These are phyloP conservation scores for Tilletia indica DNA, from an alignment of 1,284 basidiomycete species.

Conservation along the genomic window DNA sequence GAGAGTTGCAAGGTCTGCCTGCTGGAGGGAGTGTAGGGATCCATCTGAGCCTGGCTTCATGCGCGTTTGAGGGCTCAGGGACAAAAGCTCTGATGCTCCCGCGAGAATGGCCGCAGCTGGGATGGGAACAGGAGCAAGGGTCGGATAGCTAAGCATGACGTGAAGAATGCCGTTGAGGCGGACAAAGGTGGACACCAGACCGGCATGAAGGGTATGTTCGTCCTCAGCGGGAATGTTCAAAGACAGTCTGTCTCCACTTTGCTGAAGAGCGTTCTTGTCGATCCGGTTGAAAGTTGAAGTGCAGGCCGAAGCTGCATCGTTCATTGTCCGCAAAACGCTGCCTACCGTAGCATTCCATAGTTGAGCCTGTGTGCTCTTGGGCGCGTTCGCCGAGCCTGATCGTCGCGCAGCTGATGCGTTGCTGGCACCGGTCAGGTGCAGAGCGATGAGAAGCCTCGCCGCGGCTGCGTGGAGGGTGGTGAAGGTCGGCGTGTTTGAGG, in stretches of 20 bases:
- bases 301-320: not conserved
- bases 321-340: not conserved
- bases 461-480: not conserved
- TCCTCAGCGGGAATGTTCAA: not conserved
- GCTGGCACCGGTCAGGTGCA: conserved; percentile 10
- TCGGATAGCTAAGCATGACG: conserved; percentile 6
- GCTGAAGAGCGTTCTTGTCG: not conserved
- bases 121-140: not conserved
- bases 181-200: not conserved
- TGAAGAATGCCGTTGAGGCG: conserved; percentile 4
- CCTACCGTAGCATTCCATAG: conserved; percentile 2
- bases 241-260: not conserved
- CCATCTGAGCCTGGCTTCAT: conserved; percentile 4
- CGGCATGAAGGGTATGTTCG: not conserved
- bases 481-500: not conserved
- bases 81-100: not conserved
- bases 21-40: not conserved
- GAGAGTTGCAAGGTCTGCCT: not conserved
- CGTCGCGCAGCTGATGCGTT: conserved; percentile 10
- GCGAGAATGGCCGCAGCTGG: not conserved
- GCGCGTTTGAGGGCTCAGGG: not conserved
- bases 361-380: not conserved
- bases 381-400: not conserved
- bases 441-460: not conserved
- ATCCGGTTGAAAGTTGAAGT: not conserved